These are phyloP conservation scores for Xylaria sp. DNA, from an alignment of 2,329 filamentous ascomycete species.

Conservation along the genomic window DNA sequence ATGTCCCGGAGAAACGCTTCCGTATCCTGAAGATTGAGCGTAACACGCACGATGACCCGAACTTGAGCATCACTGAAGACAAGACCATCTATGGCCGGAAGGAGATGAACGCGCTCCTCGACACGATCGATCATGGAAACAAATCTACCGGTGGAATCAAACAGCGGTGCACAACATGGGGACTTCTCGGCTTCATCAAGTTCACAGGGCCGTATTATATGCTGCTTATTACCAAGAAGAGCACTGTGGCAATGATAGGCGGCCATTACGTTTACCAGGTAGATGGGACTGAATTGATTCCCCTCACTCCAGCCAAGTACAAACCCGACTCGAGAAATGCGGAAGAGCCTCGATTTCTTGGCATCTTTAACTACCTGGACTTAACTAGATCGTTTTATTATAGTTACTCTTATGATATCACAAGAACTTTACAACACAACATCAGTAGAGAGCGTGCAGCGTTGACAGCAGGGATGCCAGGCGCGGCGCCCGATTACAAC, in stretches of 20 bases:
- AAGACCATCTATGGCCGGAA: slow-evolving; percentile 91
- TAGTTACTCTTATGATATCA: slow-evolving; percentile 97
- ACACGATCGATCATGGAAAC: slow-evolving; percentile 95
- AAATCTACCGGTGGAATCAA: slow-evolving; percentile 88
- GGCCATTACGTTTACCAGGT: slow-evolving; percentile 97
- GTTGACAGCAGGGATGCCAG: slow-evolving; percentile 67
- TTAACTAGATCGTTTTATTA: slow-evolving; percentile 94
- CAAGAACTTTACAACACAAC: slow-evolving; percentile 88
- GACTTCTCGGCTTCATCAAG: slow-evolving; percentile 89
- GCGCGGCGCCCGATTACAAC: slow-evolving; percentile 72
- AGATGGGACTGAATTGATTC: slow-evolving; percentile 89
- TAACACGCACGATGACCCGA: slow-evolving; percentile 76
- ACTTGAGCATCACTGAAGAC: slow-evolving; percentile 87
- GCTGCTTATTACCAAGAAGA: slow-evolving; percentile 94
- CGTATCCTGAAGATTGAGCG: slow-evolving; percentile 94
- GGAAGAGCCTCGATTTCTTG: slow-evolving; percentile 87
- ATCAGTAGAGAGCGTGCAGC: slow-evolving; percentile 79
- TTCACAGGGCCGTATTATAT: slow-evolving; percentile 98
- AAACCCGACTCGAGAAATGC: slow-evolving; percentile 80
- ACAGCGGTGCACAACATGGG: slow-evolving; percentile 90
- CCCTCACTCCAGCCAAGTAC: slow-evolving; percentile 77
- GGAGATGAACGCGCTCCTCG: slow-evolving; percentile 91
- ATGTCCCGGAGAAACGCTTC: slow-evolving; percentile 86
- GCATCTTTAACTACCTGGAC: slow-evolving; percentile 89
- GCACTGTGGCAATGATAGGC: slow-evolving; percentile 93